Base-by-base conservation (phyloP, 176 grass and related monocot genomes). In the Carex scoparia region DNA sequence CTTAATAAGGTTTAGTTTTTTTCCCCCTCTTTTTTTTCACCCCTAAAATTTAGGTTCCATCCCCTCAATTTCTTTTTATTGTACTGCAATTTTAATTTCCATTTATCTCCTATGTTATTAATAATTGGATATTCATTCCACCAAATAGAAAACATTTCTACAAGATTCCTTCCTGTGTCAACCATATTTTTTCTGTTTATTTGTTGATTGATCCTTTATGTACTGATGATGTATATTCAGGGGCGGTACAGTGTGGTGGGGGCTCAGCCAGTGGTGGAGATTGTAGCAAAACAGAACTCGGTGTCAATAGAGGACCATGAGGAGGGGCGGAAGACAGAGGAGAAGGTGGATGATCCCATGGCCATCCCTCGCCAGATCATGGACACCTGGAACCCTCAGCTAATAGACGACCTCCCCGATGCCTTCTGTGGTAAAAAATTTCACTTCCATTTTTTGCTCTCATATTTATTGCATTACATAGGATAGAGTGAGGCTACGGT, bases 211-310 rank as follows among this genome's bases (percentile, higher is more conserved):
- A 54, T 76, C 72, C 49, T 53, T 32, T 55, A 54, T 55, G 31
- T 55, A 55, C 27, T 76, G 23, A 5, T 69, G 49, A 5, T 80
- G 55, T 75, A 80, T 86, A 44, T 56, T 55, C 76, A 98, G 95
- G 95, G 95, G 32, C 90, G 95, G 73, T 98, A 94, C 84, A 98
- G 95, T 23, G 95, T 98, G 68, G 32, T 98, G 1, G 95, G 92
- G 51, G 91, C 89, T 13, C 95, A 94, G 40, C 92, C 95, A 33
- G 83, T 91, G 35, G 92, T 94, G 91, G 95, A 98, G 88, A 86
- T 98, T 69, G 91, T 98, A 56, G 92, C 92, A 44, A 98, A 92
- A 63, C 91, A 92, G 32, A 86, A 89, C 74, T 73, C 49, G 0
- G 92, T 94, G 10, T 85, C 84, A 4, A 83, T 98, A 10, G 90